Conservation (phyloP, 2,329 filamentous ascomycete species). For the Xylariaceae sp. region DNA sequence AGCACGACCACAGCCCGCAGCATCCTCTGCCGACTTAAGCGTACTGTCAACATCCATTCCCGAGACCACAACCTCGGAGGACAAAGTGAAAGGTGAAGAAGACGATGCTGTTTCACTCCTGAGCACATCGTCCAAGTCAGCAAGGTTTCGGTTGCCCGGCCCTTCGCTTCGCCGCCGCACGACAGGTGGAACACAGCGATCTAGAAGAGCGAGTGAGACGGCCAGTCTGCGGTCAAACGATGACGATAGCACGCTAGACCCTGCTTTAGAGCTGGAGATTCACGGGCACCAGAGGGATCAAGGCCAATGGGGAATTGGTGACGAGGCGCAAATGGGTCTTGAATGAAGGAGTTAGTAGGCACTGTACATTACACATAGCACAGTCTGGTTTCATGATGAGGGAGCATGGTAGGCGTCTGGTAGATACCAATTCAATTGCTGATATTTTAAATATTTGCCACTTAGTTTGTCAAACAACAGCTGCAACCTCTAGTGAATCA, state of each 20-base stretch:
- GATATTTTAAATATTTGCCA: too few species aligned
- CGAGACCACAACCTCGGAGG: constrained; percentile 25
- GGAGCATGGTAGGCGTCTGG: constrained; percentile 32
- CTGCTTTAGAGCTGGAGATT: constrained; percentile 56
- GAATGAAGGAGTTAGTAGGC: constrained; percentile 56
- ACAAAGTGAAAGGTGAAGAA: constrained; percentile 34
- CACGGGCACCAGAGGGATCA: constrained; percentile 61
- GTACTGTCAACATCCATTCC: constrained; percentile 25
- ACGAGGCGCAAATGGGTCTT: constrained; percentile 83
- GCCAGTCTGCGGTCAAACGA: constrained; percentile 49
- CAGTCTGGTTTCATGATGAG: neutral
- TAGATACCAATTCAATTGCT: constrained; percentile 36
- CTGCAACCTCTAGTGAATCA: too few species aligned
- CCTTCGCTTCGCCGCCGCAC: constrained; percentile 35
- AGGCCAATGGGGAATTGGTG: constrained; percentile 77
- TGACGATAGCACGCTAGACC: constrained; percentile 38
- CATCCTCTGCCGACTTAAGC: constrained; percentile 22
- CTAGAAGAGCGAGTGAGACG: constrained; percentile 51
- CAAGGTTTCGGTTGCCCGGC: constrained; percentile 34
- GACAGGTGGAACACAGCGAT: constrained; percentile 42
- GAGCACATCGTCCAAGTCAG: constrained; percentile 42
- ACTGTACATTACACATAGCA: neutral
- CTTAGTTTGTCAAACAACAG: too few species aligned
- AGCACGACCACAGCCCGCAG: constrained; percentile 36
- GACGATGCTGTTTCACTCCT: constrained; percentile 41